phyloP scores from a whole-genome alignment of 2,329 filamentous ascomycete genomes.

The Colletotrichum truncatum region DNA sequence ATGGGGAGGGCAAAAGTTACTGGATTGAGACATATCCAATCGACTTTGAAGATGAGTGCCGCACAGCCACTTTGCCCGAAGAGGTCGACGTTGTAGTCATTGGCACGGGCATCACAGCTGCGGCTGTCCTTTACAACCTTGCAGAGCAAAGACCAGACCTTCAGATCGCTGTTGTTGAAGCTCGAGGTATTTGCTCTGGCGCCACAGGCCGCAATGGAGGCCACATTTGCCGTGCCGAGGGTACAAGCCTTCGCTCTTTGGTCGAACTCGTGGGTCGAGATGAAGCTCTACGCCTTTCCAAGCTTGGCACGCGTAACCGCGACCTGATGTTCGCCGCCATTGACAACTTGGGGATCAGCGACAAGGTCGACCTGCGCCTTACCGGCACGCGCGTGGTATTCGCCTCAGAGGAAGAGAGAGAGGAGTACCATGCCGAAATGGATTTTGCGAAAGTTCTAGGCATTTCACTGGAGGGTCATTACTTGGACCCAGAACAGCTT shows the following conservation, averaged over 20 bases:
- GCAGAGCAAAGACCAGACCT: conserved; percentile 18
- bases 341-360: neutral
- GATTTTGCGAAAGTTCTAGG: neutral
- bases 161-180: conserved; percentile 31
- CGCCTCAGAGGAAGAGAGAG: neutral
- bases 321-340: neutral
- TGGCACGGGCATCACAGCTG: conserved; percentile 32
- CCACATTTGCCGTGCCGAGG: conserved; percentile 55
- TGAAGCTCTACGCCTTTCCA: conserved; percentile 25
- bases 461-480: neutral
- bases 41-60: neutral
- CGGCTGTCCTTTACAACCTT: conserved; percentile 24
- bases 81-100: conserved; percentile 33
- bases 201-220: conserved; percentile 64
- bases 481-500: neutral
- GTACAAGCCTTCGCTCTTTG: conserved; percentile 48
- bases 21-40: neutral
- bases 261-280: conserved; percentile 40
- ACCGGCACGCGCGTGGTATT: neutral
- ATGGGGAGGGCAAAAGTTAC: neutral
- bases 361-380: neutral
- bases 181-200: conserved; percentile 45
- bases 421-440: neutral
- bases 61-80: neutral
- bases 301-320: neutral